Conservation (phyloP, 2,329 filamentous ascomycete species). For the Penicillium sp. region DNA sequence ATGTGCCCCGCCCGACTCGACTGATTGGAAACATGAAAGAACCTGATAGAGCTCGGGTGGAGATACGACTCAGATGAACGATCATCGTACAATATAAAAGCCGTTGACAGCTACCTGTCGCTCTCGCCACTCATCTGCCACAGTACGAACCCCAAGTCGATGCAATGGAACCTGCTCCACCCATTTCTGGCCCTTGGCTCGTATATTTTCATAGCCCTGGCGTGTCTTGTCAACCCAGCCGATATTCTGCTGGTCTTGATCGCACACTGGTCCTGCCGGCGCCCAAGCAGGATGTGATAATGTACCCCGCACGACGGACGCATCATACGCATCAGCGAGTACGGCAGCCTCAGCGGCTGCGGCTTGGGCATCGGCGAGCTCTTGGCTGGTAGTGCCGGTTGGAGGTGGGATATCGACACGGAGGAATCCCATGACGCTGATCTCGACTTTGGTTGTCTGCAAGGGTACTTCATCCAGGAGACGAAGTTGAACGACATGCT, state of each 20-base stretch:
- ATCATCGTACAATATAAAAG: slow-evolving; percentile 40
- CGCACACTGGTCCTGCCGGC: slow-evolving; percentile 25
- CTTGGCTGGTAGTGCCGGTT: slow-evolving; percentile 13
- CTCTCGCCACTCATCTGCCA: slow-evolving; percentile 49
- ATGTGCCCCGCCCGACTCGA: not conserved
- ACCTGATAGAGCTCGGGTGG: too few relatives aligned
- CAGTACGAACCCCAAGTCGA: slow-evolving; percentile 59
- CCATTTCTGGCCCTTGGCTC: slow-evolving; percentile 55
- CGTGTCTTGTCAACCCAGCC: slow-evolving; percentile 47
- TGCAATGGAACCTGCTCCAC: slow-evolving; percentile 64
- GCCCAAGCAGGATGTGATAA: slow-evolving; percentile 45
- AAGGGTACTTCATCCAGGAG: slow-evolving; percentile 30
- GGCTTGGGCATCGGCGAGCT: slow-evolving; percentile 41
- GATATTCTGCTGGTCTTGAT: slow-evolving; percentile 31
- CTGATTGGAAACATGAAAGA: not conserved
- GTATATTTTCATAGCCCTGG: slow-evolving; percentile 53
- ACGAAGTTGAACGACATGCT: slow-evolving; percentile 48
- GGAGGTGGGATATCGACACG: slow-evolving; percentile 40
- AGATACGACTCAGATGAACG: not conserved
- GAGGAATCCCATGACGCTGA: slow-evolving; percentile 64
- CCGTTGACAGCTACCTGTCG: slow-evolving; percentile 39
- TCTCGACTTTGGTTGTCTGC: slow-evolving; percentile 47
- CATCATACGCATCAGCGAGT: slow-evolving; percentile 44
- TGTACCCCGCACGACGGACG: slow-evolving; percentile 37
- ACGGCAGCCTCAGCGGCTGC: slow-evolving; percentile 38